Evolutionary conservation across 257 asterid species (phyloP).

Genomic region (Nicotiana paniculata): DNA sequence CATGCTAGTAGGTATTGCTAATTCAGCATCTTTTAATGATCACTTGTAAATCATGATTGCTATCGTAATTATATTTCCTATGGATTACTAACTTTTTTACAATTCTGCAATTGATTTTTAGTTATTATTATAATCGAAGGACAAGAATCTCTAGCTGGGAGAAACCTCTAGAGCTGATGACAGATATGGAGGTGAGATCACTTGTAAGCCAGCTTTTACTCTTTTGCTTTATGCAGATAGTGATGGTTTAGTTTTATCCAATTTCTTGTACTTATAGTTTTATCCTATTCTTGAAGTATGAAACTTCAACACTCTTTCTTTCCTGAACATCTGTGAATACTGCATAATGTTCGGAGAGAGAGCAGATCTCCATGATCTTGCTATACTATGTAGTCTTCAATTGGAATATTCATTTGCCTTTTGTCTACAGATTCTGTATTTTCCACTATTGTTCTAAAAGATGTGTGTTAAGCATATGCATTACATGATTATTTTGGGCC

Average conservation of each 20-base stretch:
- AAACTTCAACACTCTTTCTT: not conserved
- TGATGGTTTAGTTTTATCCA: not conserved
- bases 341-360: not conserved
- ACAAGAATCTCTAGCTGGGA: slow-evolving; percentile 78
- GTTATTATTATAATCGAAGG: slow-evolving; percentile 72
- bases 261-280: not conserved
- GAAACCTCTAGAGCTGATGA: slow-evolving; percentile 87
- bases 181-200: slow-evolving; percentile 54
- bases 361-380: not conserved
- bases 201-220: not conserved
- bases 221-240: not conserved
- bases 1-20: not conserved
- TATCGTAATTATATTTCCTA: not conserved
- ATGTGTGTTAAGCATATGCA: not conserved
- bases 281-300: not conserved
- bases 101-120: slow-evolving; percentile 15
- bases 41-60: not conserved
- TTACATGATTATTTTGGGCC: not conserved
- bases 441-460: not conserved
- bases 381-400: not conserved
- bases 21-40: not conserved
- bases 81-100: not conserved
- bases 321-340: not conserved
- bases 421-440: not conserved
- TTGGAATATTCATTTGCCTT: not conserved